A percentile compares a stretch with the other conserved stretches of the same genome.
phyloP scores from a whole-genome alignment of 768 basidiomycete genomes.

The Tricholoma sp. region DNA sequence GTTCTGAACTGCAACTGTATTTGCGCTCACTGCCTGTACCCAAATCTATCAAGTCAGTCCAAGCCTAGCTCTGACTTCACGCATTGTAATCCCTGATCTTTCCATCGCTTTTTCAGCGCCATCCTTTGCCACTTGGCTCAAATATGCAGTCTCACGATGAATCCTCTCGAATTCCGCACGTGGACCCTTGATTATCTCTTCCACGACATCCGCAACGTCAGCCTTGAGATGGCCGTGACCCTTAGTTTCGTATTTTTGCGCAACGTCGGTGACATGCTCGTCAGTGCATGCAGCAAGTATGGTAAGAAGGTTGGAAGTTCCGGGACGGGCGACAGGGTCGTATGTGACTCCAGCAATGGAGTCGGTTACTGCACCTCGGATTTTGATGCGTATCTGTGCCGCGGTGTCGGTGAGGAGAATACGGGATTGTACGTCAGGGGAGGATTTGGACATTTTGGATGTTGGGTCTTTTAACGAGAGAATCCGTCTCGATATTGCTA shows the following conservation, averaged over 20 bases:
- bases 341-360: constrained; percentile 70
- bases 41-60: constrained; percentile 36
- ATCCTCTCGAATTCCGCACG: constrained; percentile 66
- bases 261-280: constrained; percentile 39
- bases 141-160: constrained; percentile 50
- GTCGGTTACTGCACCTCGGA: constrained; percentile 83
- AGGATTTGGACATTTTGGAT: constrained; percentile 95
- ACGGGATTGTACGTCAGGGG: constrained; percentile 70
- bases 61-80: constrained; percentile 59
- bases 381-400: constrained; percentile 57
- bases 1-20: too few species aligned
- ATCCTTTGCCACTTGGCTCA: constrained; percentile 53
- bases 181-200: constrained; percentile 59
- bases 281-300: constrained; percentile 74
- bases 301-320: constrained; percentile 73
- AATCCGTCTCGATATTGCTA: constrained; percentile 77
- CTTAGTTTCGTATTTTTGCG: constrained; percentile 43
- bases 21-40: too few species aligned
- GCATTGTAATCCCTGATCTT: constrained; percentile 59
- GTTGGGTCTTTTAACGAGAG: constrained; percentile 82
- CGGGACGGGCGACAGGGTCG: constrained; percentile 76
- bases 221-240: constrained; percentile 68
- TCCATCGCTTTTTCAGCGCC: constrained; percentile 63
- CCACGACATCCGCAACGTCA: constrained; percentile 70
- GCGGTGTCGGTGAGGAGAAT: constrained; percentile 80